Percentiles rank a stretch among this genome's conserved stretches.
Evolutionary conservation across 2,329 filamentous ascomycete genomes (phyloP).

Genomic region (Apiospora hydei): DNA sequence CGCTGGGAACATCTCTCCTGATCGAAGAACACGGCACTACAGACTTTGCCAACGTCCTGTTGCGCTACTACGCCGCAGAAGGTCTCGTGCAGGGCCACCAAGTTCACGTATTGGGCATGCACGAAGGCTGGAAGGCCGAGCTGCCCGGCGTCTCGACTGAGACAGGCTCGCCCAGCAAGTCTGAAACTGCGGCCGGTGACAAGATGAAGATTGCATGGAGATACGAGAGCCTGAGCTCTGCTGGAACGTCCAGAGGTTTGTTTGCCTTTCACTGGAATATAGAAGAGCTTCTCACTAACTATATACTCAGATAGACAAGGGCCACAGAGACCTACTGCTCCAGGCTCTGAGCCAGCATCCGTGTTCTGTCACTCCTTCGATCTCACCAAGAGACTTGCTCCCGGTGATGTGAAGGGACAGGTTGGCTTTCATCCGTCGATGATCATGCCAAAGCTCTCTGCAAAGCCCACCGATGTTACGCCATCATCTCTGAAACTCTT

Average conservation of each 20-base stretch:
- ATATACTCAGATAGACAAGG: conserved; percentile 36
- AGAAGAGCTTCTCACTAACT: conserved; percentile 29
- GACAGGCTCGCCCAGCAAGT: conserved; percentile 47
- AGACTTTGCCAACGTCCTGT: conserved; percentile 84
- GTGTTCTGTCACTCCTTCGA: conserved; percentile 78
- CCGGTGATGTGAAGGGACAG: conserved; percentile 56
- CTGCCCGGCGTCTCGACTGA: conserved; percentile 73
- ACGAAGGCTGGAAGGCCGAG: conserved; percentile 82
- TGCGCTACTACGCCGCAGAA: conserved; percentile 92
- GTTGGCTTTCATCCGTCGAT: conserved; percentile 58
- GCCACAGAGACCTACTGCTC: conserved; percentile 32
- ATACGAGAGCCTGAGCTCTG: conserved; percentile 84
- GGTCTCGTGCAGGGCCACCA: conserved; percentile 90
- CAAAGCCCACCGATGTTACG: conserved; percentile 33
- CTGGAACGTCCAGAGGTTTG: conserved; percentile 71
- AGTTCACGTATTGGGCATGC: conserved; percentile 83
- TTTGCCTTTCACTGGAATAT: conserved; percentile 23
- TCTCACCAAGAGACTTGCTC: conserved; percentile 68
- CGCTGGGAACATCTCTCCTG: conserved; percentile 80
- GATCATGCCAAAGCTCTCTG: conserved; percentile 31
- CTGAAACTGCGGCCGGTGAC: conserved; percentile 59
- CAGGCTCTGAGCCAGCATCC: conserved; percentile 34
- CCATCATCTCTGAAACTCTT: conserved; percentile 69
- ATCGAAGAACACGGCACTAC: conserved; percentile 92
- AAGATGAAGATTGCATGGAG: conserved; percentile 99